These are phyloP conservation scores for Camptophora hylomeconis DNA, from an alignment of 2,329 filamentous ascomycete species.

Conservation along the genomic window DNA sequence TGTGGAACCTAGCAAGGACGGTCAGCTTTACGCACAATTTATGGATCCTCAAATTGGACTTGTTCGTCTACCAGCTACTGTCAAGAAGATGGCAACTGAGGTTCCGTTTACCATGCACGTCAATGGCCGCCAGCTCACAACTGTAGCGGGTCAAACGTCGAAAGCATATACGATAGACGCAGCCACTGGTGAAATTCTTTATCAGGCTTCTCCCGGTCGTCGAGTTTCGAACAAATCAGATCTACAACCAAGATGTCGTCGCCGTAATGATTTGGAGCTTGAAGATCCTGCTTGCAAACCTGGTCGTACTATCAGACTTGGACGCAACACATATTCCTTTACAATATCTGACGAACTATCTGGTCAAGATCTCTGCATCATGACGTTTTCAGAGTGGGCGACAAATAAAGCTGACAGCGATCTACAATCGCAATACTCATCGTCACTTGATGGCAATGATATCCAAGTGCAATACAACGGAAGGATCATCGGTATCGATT, in stretches of 20 bases:
- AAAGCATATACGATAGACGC: slow-evolving; percentile 83
- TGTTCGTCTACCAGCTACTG: slow-evolving; percentile 35
- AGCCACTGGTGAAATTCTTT: slow-evolving; percentile 65
- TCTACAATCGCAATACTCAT: slow-evolving; percentile 66
- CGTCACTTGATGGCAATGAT: slow-evolving; percentile 75
- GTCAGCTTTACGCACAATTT: slow-evolving; percentile 74
- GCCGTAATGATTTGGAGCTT: slow-evolving; percentile 47
- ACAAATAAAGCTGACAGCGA: slow-evolving; percentile 86
- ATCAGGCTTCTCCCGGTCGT: slow-evolving; percentile 24
- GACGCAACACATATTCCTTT: slow-evolving; percentile 80
- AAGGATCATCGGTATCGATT: slow-evolving; percentile 66
- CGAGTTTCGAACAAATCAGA: slow-evolving; percentile 9
- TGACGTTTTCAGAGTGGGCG: slow-evolving; percentile 89
- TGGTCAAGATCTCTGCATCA: slow-evolving; percentile 66
- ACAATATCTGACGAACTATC: slow-evolving; percentile 64
- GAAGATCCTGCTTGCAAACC: slow-evolving; percentile 63
- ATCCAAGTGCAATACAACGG: slow-evolving; percentile 81
- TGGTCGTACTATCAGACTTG: slow-evolving; percentile 67
- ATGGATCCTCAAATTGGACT: slow-evolving; percentile 43
- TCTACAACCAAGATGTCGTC: slow-evolving; percentile 61
- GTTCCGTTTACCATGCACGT: slow-evolving; percentile 47
- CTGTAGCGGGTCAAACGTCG: slow-evolving; percentile 83
- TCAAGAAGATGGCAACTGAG: slow-evolving; percentile 74
- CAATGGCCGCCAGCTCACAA: slow-evolving; percentile 65
- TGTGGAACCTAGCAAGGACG: slow-evolving; percentile 80